Conservation (phyloP, 164 flowering plant genomes). For the Stephania cephalantha region DNA sequence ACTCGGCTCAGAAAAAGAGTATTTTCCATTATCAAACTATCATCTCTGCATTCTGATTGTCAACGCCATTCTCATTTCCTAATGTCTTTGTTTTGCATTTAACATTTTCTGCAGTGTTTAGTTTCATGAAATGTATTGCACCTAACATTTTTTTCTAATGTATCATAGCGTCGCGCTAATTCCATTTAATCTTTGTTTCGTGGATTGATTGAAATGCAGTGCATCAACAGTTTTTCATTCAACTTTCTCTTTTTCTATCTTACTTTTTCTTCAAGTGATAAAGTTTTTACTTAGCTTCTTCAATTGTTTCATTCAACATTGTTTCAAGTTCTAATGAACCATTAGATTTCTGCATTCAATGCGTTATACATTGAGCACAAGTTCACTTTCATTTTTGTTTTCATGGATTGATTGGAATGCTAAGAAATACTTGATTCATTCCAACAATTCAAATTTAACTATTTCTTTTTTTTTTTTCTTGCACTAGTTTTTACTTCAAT, state of each 20-base stretch:
- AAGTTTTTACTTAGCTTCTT: too few species aligned
- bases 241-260: too few species aligned
- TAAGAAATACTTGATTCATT: too few species aligned
- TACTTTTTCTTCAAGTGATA: too few species aligned
- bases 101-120: not conserved
- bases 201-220: too few species aligned
- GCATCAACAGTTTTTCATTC: too few species aligned
- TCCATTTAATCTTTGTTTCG: too few species aligned
- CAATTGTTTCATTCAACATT: not conserved
- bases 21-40: conserved; percentile 7
- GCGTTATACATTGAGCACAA: not conserved
- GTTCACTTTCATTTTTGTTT: not conserved
- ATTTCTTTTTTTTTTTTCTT: not conserved
- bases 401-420: not conserved
- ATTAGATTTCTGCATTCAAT: not conserved
- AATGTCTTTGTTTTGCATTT: not conserved
- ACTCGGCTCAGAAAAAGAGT: conserved; percentile 39
- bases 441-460: too few species aligned
- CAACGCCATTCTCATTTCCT: conserved; percentile 20
- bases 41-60: not conserved
- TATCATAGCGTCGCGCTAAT: too few species aligned
- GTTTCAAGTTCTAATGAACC: not conserved
- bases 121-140: too few species aligned
- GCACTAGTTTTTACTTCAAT: not conserved
- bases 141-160: too few species aligned